Evolutionary conservation across 2,329 filamentous ascomycete genomes (phyloP).

Genomic region (Fusarium sp.): DNA sequence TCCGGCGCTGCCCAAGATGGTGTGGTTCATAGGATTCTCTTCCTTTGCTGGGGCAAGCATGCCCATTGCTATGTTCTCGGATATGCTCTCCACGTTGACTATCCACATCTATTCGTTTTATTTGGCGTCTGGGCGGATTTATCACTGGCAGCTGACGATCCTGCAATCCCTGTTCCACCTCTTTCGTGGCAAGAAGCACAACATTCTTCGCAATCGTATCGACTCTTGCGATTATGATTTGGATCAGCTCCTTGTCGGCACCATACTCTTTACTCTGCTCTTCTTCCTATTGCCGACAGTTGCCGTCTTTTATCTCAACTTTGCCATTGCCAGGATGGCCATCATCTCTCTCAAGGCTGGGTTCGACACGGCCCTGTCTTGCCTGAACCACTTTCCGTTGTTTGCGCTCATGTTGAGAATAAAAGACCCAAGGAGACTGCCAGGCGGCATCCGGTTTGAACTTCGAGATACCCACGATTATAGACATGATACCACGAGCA

Average conservation of each 20-base stretch:
- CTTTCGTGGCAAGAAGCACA: slow-evolving; percentile 97
- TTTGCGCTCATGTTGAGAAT: slow-evolving; percentile 96
- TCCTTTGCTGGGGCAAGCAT: slow-evolving; percentile 96
- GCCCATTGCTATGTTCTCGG: slow-evolving; percentile 95
- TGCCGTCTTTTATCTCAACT: slow-evolving; percentile 95
- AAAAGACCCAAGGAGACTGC: slow-evolving; percentile 91
- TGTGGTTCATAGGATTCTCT: slow-evolving; percentile 93
- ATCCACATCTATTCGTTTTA: slow-evolving; percentile 99
- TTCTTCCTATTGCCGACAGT: slow-evolving; percentile 97
- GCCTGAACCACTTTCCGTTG: slow-evolving; percentile 95
- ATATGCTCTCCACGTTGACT: slow-evolving; percentile 90
- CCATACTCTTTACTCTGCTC: slow-evolving; percentile 93
- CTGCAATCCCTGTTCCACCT: slow-evolving; percentile 98
- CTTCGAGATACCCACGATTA: slow-evolving; percentile 77
- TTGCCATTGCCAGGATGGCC: slow-evolving; percentile 91
- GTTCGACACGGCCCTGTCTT: slow-evolving; percentile 92
- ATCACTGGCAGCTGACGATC: slow-evolving; percentile 98
- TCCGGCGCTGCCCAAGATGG: slow-evolving; percentile 84
- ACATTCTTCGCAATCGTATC: slow-evolving; percentile 95
- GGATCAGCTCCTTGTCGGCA: slow-evolving; percentile 94
- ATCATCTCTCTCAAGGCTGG: slow-evolving; percentile 94
- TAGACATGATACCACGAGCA: slow-evolving; percentile 54
- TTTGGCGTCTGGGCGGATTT: slow-evolving; percentile 94
- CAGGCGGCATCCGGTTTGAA: slow-evolving; percentile 89
- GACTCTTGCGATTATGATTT: slow-evolving; percentile 99